Evolutionary conservation across 768 basidiomycete genomes (phyloP).

Genomic region (Boletus reticulatus): DNA sequence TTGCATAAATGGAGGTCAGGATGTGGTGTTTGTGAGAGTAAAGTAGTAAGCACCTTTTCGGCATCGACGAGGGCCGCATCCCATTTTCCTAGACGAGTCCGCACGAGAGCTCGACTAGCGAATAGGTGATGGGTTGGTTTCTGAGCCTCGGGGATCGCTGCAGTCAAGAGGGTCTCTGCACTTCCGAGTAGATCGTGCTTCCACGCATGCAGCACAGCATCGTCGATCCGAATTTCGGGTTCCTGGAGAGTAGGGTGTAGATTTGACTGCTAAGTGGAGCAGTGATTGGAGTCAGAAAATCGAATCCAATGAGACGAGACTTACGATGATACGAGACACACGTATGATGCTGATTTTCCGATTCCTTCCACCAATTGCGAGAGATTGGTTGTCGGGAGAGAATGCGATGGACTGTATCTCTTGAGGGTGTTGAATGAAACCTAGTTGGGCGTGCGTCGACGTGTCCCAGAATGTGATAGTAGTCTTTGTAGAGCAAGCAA

Average conservation of each 20-base stretch:
- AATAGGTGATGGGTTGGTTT: neutral
- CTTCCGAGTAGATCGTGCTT: neutral
- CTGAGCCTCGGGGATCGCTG: neutral
- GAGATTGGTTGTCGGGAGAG: neutral
- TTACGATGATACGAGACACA: neutral
- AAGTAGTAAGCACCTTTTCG: neutral
- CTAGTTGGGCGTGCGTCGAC: neutral
- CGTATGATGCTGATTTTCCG: neutral
- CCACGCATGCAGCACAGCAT: neutral
- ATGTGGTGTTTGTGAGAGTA: neutral
- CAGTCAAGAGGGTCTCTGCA: neutral
- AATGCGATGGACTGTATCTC: neutral
- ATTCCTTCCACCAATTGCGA: neutral
- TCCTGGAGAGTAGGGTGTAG: neutral
- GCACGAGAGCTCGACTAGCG: neutral
- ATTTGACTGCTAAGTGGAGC: neutral
- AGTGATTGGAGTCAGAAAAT: too few species aligned
- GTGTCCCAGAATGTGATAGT: neutral
- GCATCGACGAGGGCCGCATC: neutral
- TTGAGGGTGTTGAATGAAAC: neutral
- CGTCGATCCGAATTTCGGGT: neutral
- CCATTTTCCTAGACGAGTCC: neutral
- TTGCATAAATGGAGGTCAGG: neutral
- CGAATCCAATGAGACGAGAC: neutral
- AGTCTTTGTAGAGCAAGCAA: neutral